Base-by-base conservation (phyloP, 2,329 filamentous ascomycete species). In the Zymoseptoria tritici region DNA sequence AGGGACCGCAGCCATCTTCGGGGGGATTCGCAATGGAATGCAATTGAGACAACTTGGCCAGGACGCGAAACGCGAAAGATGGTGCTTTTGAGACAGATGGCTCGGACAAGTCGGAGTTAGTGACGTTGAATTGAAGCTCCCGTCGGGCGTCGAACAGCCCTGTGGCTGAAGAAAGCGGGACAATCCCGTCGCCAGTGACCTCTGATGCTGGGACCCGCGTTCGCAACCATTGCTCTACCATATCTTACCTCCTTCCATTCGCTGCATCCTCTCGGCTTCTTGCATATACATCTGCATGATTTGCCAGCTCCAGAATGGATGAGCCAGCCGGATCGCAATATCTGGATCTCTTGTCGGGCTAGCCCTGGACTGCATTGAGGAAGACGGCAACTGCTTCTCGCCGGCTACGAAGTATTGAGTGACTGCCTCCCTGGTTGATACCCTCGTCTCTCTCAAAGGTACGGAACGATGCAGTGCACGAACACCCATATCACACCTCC, bases 1-100 rank as follows among this genome's bases (percentile, higher is more conserved):
- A 22, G 69, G 71, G 19, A 70, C 56, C 61, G 73, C 72, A 54
- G 75, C 71, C 76, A 78, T 78, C 52, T 56, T 65, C 13, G 36
- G 21, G 21, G 51, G 29, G 8, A 22, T 49, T 54, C 11, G 9
- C n/a, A 36, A 54, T 36, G 5, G 2, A 16, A 20, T 20, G 26
- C 7, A 9, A 36, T 26, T 31, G 11, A 36, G 52, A 36, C 20
- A 9, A 36, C 26, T 29, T 29, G 26, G 26, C 26, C 26, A 29
- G 26, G 20, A 36, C 11, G 26, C 19, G 42, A n/a, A 20, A 42
- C 24, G 24, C 53, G 26, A 36, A 26, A 36, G 53, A 36, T 26
- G 52, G 22, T 54, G 53, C 26, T 36, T 26, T 46, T 56, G 49
- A 22, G 22, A 22, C 50, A 22, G 21, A 22, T 22, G 13, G 50